Base-by-base conservation (phyloP, 1,284 basidiomycete genomes). In the Tetrapyrgos nigripes region DNA sequence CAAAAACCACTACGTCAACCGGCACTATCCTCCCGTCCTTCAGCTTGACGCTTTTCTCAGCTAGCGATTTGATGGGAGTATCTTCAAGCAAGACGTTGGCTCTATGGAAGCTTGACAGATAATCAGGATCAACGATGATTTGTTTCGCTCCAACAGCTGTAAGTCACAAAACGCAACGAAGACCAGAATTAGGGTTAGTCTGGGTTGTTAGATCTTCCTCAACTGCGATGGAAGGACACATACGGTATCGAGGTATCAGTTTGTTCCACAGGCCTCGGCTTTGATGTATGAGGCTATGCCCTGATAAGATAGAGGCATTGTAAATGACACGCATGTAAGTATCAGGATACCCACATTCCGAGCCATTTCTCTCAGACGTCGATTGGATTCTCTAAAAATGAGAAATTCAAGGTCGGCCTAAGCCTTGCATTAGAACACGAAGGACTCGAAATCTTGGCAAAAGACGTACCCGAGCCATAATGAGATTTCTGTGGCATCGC, bases 61-160 rank as follows among this genome's bases (percentile, higher is more conserved):
- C 66, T 24, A 77, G 55, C 35, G 59, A 60, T 24, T 64, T 64
- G 59, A 78, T 74, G 2, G 61, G 63, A 45, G 68, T 67, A 50
- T 66, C 67, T 31, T 64, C 57, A n/a, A 77, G 62, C 10, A 71
- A 59, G 23, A 78, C 71, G 54, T 77, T 77, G 19, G 67, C 65
- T 21, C 66, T 66, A 43, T 71, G 60, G 26, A 77, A 68, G 6
- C 67, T 62, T 29, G 68, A 64, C 31, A 72, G 61, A 60, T 72
- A 74, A 2, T 69, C 71, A 2, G 68, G 64, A 55, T 74, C 68
- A 49, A 67, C 61, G 3, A 72, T 64, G 10, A 69, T 64, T 3
- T 71, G 66, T 53, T 70, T 73, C 55, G 68, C 70, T 27, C 68
- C 67, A 26, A 52, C 35, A 47, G 63, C 64, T 64, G 48, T 21